Conservation (phyloP, 73 alveolate genomes). For the Effrenium voratum region DNA sequence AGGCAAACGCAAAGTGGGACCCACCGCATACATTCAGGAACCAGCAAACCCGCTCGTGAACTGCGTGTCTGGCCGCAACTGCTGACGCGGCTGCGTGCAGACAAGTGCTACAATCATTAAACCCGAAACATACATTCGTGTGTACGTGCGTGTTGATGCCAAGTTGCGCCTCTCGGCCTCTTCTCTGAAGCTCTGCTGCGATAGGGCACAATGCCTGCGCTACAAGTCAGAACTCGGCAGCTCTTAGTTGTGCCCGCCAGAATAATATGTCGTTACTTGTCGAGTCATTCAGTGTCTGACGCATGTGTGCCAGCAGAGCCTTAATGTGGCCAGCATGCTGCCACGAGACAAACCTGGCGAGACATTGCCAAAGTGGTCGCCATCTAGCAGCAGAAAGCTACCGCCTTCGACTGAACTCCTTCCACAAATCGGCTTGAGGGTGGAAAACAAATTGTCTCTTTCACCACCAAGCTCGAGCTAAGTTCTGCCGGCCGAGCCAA, state of each 20-base stretch:
- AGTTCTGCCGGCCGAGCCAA: background rate
- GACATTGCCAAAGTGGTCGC: background rate
- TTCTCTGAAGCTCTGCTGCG: constrained; percentile 46
- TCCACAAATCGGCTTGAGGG: background rate
- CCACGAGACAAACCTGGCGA: constrained; percentile 85
- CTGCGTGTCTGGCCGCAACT: no score
- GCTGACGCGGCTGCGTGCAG: no score
- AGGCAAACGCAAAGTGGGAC: no score
- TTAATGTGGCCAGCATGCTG: constrained; percentile 87
- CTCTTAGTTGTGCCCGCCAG: background rate
- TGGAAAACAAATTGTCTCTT: no score
- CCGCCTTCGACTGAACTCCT: background rate
- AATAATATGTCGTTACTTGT: background rate
- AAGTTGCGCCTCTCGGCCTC: constrained; percentile 59
- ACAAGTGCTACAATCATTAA: no score
- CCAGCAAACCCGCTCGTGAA: no score
- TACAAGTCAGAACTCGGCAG: background rate
- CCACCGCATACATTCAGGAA: no score
- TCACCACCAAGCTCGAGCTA: no score
- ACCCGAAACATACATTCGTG: no score
- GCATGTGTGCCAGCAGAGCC: background rate
- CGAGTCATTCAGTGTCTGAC: background rate
- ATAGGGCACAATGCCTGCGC: constrained; percentile 73
- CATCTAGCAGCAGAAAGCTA: background rate
- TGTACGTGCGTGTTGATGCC: no score